A percentile compares a stretch with the other conserved stretches of the same genome.
Evolutionary conservation across 1,139 yeast species (phyloP).

Genomic region (Suhomyces anneliseae): DNA sequence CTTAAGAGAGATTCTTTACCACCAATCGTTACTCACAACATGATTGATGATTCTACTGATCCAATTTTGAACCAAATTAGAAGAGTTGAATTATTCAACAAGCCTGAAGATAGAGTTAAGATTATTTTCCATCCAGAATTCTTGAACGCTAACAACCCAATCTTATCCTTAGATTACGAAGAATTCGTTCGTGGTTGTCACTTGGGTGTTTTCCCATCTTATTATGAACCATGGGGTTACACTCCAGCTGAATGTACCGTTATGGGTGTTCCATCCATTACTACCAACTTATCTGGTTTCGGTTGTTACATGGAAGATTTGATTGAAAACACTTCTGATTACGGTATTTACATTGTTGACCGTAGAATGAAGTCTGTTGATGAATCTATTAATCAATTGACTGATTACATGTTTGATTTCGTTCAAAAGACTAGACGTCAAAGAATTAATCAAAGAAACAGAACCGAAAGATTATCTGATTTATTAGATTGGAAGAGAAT

Average conservation of each 20-base stretch:
- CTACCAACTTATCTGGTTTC: conserved; percentile 94
- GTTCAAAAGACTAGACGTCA: conserved; percentile 90
- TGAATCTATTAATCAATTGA: conserved; percentile 88
- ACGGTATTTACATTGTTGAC: conserved; percentile 96
- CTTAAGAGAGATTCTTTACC: conserved; percentile 86
- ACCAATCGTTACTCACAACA: conserved; percentile 97
- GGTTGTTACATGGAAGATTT: conserved; percentile 99
- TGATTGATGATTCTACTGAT: conserved; percentile 88
- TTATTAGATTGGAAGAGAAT: conserved; percentile 95
- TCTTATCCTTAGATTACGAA: conserved; percentile 89
- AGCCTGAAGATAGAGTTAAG: conserved; percentile 88
- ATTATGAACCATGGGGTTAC: conserved; percentile 99
- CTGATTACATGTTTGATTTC: conserved; percentile 88
- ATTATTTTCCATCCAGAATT: conserved; percentile 98
- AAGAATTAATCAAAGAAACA: conserved; percentile 95
- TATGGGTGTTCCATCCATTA: conserved; percentile 98
- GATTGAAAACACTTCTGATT: conserved; percentile 91
- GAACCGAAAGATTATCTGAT: conserved; percentile 93
- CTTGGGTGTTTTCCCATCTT: conserved; percentile 96
- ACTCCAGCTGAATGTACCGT: conserved; percentile 99
- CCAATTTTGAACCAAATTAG: conserved; percentile 92
- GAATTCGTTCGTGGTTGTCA: conserved; percentile 98
- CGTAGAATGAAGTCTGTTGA: conserved; percentile 92
- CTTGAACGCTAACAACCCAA: conserved; percentile 91
- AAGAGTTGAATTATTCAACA: conserved; percentile 86